phyloP scores from a whole-genome alignment of 2,329 filamentous ascomycete genomes.

The Achaetomium macrosporum region DNA sequence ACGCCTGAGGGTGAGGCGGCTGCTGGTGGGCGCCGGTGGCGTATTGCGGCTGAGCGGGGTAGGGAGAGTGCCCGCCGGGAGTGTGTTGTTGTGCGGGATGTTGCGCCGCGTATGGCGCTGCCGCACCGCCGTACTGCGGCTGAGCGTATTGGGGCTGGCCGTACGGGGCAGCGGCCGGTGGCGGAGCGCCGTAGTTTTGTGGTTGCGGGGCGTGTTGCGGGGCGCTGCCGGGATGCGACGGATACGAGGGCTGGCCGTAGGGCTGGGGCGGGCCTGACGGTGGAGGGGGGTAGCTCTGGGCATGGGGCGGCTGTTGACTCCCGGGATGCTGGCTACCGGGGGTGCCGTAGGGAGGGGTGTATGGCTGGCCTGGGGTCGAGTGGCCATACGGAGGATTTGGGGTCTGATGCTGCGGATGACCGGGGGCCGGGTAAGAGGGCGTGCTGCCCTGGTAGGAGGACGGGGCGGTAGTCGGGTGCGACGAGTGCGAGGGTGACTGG shows the following conservation, averaged over 20 bases:
- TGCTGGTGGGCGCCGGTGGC: slow-evolving; percentile 9
- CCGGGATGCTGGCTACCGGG: slow-evolving; percentile 16
- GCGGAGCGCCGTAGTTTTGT: slow-evolving; percentile 6
- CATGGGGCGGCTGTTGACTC: slow-evolving; percentile 14
- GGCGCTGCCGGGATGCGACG: neutral
- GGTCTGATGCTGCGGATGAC: slow-evolving; percentile 17
- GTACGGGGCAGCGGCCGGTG: neutral
- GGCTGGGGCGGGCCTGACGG: slow-evolving; percentile 4
- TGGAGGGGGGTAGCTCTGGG: slow-evolving; percentile 2
- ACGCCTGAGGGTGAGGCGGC: slow-evolving; percentile 9
- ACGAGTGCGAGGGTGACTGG: slow-evolving; percentile 36
- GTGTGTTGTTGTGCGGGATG: neutral
- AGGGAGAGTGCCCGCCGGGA: slow-evolving; percentile 6
- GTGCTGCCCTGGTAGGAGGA: slow-evolving; percentile 29
- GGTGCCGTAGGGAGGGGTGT: slow-evolving; percentile 18
- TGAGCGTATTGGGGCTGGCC: slow-evolving; percentile 3
- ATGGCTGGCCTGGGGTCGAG: slow-evolving; percentile 4
- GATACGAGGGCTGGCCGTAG: slow-evolving; percentile 15
- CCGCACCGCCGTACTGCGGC: slow-evolving; percentile 10
- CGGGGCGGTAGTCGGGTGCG: slow-evolving; percentile 21
- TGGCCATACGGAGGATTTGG: slow-evolving; percentile 27
- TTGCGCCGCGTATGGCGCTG: slow-evolving; percentile 2
- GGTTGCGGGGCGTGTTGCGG: neutral
- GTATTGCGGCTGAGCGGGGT: slow-evolving; percentile 21
- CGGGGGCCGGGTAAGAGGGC: slow-evolving; percentile 21